Conservation (phyloP, 768 basidiomycete genomes). For the Termitomyces titanicus region DNA sequence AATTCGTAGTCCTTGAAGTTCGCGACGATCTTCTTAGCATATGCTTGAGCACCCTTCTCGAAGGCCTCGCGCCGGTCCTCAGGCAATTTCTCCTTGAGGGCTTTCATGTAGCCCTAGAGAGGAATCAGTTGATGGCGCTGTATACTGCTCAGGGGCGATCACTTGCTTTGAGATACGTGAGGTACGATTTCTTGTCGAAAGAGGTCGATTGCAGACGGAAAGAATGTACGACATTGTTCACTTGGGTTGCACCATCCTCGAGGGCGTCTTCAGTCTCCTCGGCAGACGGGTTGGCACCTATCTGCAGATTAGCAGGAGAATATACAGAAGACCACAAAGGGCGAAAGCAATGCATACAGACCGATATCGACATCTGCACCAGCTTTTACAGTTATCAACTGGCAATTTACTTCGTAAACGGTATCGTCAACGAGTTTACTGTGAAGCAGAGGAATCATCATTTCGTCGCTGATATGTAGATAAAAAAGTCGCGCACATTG, state of each 20-base stretch:
- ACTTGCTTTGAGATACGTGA: constrained; percentile 76
- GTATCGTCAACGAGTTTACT: constrained; percentile 79
- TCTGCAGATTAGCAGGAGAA: neutral
- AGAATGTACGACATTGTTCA: constrained; percentile 91
- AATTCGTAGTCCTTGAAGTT: constrained; percentile 97
- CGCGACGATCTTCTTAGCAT: constrained; percentile 84
- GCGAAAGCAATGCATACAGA: constrained; percentile 23
- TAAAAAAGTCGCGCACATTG: constrained; percentile 50
- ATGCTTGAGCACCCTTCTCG: constrained; percentile 73
- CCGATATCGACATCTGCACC: constrained; percentile 90
- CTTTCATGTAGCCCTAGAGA: constrained; percentile 92
- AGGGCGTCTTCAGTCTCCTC: constrained; percentile 82
- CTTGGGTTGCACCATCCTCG: constrained; percentile 69
- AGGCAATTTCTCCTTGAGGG: constrained; percentile 65
- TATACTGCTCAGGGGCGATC: neutral
- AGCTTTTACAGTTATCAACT: constrained; percentile 60
- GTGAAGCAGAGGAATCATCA: constrained; percentile 10
- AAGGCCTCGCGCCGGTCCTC: constrained; percentile 66
- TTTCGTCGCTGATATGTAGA: neutral
- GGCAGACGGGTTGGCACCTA: constrained; percentile 90
- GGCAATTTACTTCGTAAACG: constrained; percentile 86
- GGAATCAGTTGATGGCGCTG: neutral
- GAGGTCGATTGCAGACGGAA: constrained; percentile 80
- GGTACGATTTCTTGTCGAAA: constrained; percentile 91
- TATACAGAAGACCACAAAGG: neutral